A percentile compares a stretch with the other conserved stretches of the same genome.
phyloP scores from a whole-genome alignment of 164 flowering plant genomes.

The Chimonanthus praecox region DNA sequence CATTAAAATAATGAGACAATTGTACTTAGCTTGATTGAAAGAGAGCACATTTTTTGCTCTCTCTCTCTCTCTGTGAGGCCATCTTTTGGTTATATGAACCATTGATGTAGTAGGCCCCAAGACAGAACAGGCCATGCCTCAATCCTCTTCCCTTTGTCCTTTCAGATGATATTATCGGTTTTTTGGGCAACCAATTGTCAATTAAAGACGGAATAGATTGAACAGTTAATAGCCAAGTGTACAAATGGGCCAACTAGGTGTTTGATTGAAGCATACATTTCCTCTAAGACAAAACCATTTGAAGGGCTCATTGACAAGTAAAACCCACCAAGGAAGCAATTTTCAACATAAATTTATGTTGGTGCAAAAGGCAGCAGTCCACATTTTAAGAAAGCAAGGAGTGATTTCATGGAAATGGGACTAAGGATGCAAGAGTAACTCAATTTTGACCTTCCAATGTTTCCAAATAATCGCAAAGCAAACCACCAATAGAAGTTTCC shows the following conservation, averaged over 20 bases:
- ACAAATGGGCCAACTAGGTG: neutral
- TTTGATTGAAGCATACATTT: neutral
- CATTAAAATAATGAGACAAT: no score
- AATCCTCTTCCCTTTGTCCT: neutral
- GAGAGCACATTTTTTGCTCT: neutral
- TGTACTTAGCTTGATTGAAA: neutral
- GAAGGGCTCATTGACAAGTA: neutral
- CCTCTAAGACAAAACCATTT: neutral
- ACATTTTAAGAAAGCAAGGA: neutral
- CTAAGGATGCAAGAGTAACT: neutral
- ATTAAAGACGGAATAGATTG: neutral
- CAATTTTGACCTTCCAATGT: slow-evolving; percentile 57
- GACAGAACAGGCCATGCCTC: neutral
- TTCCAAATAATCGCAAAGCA: slow-evolving; percentile 53
- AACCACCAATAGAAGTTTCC: slow-evolving; percentile 46
- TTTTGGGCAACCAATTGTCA: neutral
- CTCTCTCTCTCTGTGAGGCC: neutral
- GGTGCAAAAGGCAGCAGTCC: neutral
- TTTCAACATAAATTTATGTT: neutral
- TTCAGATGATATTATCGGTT: neutral
- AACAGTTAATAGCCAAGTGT: neutral
- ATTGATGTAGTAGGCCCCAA: neutral
- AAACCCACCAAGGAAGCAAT: neutral
- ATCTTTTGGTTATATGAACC: neutral
- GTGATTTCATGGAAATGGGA: neutral